These are phyloP conservation scores for Hyaloscypha variabilis DNA, from an alignment of 495 filamentous ascomycete species.

Conservation along the genomic window DNA sequence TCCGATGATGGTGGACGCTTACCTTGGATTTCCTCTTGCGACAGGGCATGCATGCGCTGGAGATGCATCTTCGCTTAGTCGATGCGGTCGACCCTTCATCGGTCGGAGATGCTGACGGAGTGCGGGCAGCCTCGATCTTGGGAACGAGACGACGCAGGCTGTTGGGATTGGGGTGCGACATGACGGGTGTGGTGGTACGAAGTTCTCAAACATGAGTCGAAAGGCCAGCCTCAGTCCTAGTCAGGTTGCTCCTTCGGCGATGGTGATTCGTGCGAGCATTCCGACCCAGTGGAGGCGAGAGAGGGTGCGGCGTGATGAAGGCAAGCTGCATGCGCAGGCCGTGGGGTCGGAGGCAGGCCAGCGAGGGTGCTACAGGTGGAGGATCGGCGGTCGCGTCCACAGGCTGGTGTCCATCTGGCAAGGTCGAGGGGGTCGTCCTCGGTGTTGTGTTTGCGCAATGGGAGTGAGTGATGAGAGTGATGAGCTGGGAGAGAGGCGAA, in stretches of 20 bases:
- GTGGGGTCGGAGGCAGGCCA: not conserved
- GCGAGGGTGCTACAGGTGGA: not conserved
- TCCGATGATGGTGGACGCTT: not conserved
- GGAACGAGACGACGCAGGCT: slow-evolving; percentile 8
- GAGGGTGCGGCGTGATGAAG: not conserved
- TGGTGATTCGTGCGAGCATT: not conserved
- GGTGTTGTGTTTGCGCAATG: not conserved
- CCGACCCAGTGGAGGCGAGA: not conserved
- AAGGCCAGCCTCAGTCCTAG: not conserved
- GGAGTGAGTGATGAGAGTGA: not conserved
- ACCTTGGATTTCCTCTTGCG: slow-evolving; percentile 51
- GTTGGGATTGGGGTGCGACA: not conserved
- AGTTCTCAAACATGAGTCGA: not conserved
- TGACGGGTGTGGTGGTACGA: not conserved
- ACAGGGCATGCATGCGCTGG: slow-evolving; percentile 48
- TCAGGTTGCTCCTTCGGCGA: not conserved
- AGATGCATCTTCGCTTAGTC: slow-evolving; percentile 40
- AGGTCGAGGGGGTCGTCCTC: not conserved
- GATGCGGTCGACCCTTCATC: slow-evolving; percentile 10
- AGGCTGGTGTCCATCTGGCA: not conserved
- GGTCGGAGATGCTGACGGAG: slow-evolving; percentile 6
- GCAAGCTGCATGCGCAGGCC: not conserved
- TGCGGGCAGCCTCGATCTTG: slow-evolving; percentile 2
- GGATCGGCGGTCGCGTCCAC: not conserved
- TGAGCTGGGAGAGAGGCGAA: not conserved